Base-by-base conservation (phyloP, 176 grass and related monocot genomes). In the Triticum monococcum region DNA sequence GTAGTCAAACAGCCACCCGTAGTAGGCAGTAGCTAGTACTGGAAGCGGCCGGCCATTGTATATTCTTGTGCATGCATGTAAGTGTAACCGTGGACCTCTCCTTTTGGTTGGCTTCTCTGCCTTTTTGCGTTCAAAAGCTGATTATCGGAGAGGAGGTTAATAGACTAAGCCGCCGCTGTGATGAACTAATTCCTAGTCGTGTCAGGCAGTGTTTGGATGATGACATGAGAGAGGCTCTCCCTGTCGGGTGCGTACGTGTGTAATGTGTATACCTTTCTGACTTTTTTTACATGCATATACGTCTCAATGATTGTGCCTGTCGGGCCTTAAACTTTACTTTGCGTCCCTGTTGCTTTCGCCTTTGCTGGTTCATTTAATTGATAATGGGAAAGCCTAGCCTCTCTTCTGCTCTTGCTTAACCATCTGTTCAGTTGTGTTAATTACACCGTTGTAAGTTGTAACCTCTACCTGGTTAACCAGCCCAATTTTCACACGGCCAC, bases 261-360 rank as follows among this genome's bases (percentile, higher is more conserved):
- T 81, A 83, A 83, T 86, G 64, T 88, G 71, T 91, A 43, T 40
- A 81, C 46, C 37, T 33, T 77, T 80, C 79, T 56, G 54, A 54
- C 74, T 72, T 43, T 81, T 59, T 12, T 5, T 76, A 50, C 85
- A 63, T 81, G 75, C 5, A 84, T 50, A 64, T 71, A 81, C 77
- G 70, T 75, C 28, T 88, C 81, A 91, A 91, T 85, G 81, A 91
- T 88, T 91, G 81, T 85, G 69, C 37, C 37, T 88, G 81, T 84
- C 81, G 85, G 85, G 78, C 35, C 50, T 86, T 66, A 23, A 31
- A 75, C 22, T 82, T 1, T 68, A 20, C 8, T 64, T 81, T 52
- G 66, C 56, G 38, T 65, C 61, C 26, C 20, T 33, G 23, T 85
- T 61, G 26, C 48, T 85, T 68, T 88, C 68, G 37, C 62, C 59